phyloP scores from a whole-genome alignment of 345 rosid genomes.

The Orychophragmus violaceus region DNA sequence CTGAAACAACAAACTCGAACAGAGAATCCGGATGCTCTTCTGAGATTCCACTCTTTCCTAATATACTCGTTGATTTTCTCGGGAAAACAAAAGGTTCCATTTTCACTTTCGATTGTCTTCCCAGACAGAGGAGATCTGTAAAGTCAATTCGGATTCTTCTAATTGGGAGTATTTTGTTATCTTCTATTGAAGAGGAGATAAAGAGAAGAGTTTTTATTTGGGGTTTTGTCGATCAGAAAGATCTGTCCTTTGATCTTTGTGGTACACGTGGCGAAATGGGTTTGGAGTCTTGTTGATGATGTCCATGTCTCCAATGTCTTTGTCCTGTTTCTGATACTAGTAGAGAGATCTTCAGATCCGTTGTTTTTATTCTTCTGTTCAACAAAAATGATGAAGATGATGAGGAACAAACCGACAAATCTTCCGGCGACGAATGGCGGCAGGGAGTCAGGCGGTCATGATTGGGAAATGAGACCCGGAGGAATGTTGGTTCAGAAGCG shows the following conservation, averaged over 20 bases:
- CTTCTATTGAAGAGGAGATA: background rate
- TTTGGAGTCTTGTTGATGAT: constrained; percentile 36
- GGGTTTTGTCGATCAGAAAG: constrained; percentile 26
- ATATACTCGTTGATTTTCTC: constrained; percentile 16
- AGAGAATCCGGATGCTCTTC: constrained; percentile 31
- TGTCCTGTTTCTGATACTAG: constrained; percentile 35
- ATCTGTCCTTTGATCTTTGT: constrained; percentile 15
- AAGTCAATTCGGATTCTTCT: constrained; percentile 22
- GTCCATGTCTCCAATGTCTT: constrained; percentile 34
- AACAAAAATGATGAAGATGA: constrained; percentile 58
- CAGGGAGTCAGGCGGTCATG: constrained; percentile 48
- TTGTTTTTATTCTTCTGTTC: background rate
- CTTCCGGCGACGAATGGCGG: constrained; percentile 38
- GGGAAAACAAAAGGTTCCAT: background rate
- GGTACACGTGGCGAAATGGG: constrained; percentile 36
- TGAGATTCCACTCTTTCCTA: no score
- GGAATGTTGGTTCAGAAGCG: constrained; percentile 99
- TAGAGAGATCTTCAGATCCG: constrained; percentile 42
- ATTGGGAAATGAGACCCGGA: constrained; percentile 96
- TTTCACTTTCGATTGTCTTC: background rate
- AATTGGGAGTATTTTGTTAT: no score
- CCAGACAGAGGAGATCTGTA: constrained; percentile 12
- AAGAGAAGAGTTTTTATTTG: background rate
- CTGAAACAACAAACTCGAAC: constrained; percentile 35
- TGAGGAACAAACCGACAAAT: constrained; percentile 55